phyloP scores from a whole-genome alignment of 257 asterid species.

The Penstemon newberryi region DNA sequence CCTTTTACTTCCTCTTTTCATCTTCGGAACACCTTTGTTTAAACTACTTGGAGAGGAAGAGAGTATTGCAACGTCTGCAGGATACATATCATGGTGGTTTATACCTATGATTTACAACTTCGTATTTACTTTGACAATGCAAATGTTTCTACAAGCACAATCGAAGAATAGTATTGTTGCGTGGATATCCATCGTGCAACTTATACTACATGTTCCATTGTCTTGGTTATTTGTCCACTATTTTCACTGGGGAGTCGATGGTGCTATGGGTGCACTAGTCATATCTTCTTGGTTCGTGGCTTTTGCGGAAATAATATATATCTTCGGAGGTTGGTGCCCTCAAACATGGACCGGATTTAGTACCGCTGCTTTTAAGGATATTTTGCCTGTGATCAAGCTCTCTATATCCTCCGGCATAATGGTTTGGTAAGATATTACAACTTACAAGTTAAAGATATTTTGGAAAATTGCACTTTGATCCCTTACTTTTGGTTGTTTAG shows the following conservation, averaged over 20 bases:
- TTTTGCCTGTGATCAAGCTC: constrained; percentile 61
- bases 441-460: no score
- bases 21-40: constrained; percentile 49
- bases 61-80: constrained; percentile 47
- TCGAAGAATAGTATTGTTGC: constrained; percentile 55
- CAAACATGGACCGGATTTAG: constrained; percentile 60
- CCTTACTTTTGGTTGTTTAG: no score
- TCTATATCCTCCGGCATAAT: constrained; percentile 61
- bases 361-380: constrained; percentile 49
- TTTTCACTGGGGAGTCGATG: constrained; percentile 47
- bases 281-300: constrained; percentile 56
- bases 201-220: constrained; percentile 47
- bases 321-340: constrained; percentile 72
- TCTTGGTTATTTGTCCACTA: constrained; percentile 52
- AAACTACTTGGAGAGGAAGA: constrained; percentile 51
- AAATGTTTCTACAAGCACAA: constrained; percentile 73
- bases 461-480: no score
- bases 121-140: constrained; percentile 55
- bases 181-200: constrained; percentile 46
- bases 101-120: constrained; percentile 56
- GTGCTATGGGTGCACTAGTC: constrained; percentile 57
- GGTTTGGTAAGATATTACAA: constrained; percentile 48
- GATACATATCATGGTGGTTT: constrained; percentile 54
- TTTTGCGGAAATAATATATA: constrained; percentile 48
- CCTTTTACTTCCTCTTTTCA: constrained; percentile 48